Conservation (phyloP, 73 alveolate species). For the Tetrahymena thermophila region DNA sequence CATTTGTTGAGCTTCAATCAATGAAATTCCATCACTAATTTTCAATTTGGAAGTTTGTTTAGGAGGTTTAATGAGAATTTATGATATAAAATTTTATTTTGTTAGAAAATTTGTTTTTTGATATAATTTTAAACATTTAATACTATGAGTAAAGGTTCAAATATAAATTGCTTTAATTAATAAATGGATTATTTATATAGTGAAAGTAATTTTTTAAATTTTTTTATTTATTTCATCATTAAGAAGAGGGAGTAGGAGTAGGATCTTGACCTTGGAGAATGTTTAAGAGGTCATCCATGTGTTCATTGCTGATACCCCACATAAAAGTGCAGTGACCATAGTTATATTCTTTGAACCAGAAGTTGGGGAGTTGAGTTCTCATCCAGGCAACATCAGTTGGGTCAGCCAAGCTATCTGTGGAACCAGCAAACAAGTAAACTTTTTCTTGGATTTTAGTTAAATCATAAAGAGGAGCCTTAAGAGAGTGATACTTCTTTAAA, state of each 20-base stretch:
- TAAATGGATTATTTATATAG: background rate
- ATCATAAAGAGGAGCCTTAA: slow-evolving; percentile 78
- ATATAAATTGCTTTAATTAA: background rate
- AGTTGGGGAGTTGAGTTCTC: slow-evolving; percentile 4
- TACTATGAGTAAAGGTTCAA: background rate
- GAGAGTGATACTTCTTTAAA: slow-evolving; percentile 65
- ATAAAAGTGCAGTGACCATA: slow-evolving; percentile 45
- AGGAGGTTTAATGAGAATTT: too few species aligned
- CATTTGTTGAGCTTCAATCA: too few species aligned
- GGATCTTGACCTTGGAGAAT: background rate
- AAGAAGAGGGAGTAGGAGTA: background rate
- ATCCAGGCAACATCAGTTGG: slow-evolving; percentile 50
- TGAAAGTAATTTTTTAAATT: background rate
- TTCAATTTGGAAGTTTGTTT: too few species aligned
- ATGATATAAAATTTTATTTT: too few species aligned
- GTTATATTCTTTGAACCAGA: slow-evolving; percentile 46
- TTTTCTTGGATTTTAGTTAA: slow-evolving; percentile 53
- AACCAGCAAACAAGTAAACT: slow-evolving; percentile 32
- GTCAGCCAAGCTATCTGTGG: slow-evolving; percentile 39
- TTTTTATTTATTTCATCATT: background rate
- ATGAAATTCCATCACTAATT: too few species aligned
- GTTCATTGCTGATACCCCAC: slow-evolving; percentile 31
- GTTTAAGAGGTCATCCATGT: slow-evolving; percentile 14
- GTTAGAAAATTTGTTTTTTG: too few species aligned
- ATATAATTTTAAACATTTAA: background rate